A percentile compares a stretch with the other conserved stretches of the same genome.
Conservation (phyloP, 169 alveolate genomes). For the Eimeria falciformis region DNA sequence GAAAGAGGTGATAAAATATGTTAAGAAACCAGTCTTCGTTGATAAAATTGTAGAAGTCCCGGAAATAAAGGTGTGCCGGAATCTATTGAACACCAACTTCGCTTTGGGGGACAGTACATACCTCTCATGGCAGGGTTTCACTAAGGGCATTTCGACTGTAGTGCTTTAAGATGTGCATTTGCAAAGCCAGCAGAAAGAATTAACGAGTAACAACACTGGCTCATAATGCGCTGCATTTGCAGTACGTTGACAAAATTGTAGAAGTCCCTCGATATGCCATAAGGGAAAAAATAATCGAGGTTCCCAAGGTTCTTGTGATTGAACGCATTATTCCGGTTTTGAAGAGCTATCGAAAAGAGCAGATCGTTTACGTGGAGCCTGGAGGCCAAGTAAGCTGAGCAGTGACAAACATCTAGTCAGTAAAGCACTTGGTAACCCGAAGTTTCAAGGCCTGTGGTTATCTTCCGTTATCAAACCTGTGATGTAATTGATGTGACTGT, state of each 20-base stretch:
- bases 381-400: slow-evolving; percentile 62
- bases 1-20: slow-evolving; percentile 71
- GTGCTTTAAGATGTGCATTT: background rate
- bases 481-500: background rate
- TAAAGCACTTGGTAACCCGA: too few relatives aligned
- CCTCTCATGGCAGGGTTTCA: too few relatives aligned
- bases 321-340: slow-evolving; percentile 77
- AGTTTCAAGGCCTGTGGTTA: too few relatives aligned
- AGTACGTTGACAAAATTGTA: slow-evolving; percentile 74
- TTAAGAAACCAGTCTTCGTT: slow-evolving; percentile 75
- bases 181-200: too few relatives aligned
- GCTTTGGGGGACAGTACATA: too few relatives aligned
- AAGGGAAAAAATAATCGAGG: slow-evolving; percentile 73
- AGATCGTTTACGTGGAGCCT: slow-evolving; percentile 60
- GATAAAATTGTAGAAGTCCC: slow-evolving; percentile 79
- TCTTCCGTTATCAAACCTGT: too few relatives aligned
- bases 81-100: too few relatives aligned
- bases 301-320: slow-evolving; percentile 66
- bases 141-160: too few relatives aligned
- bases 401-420: too few relatives aligned
- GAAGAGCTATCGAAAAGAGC: slow-evolving; percentile 67
- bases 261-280: slow-evolving; percentile 70
- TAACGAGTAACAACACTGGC: background rate
- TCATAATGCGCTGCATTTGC: background rate
- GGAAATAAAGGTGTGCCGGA: slow-evolving; percentile 69